Evolutionary conservation across 78 protist genomes (phyloP), one percentile per base, ranked within the genome.

Genomic region (Cavenderia fasciculata): DNA sequence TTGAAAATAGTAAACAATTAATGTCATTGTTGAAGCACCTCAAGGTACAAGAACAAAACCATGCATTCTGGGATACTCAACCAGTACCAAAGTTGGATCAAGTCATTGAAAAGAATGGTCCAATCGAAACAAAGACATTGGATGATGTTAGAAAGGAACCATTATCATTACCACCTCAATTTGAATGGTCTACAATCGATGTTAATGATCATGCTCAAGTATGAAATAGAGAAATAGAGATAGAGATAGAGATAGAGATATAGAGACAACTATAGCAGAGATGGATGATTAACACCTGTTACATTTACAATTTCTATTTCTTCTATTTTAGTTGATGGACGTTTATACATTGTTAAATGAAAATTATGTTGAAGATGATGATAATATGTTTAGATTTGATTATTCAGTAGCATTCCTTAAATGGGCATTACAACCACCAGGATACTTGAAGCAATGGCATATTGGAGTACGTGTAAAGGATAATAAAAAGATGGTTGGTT

Each of bases 301-400:
- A n/a, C 21, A 29, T 54, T 21, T 8, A 19, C 54, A 56, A 14
- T 29, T 23, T 63, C 0, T 74, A 2, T 2, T 14, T 70, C 2
- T 63, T 0, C n/a, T 2, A 5, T 6, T 62, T 21, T 76, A 96
- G 95, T 66, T 97, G 85, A 16, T 75, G 33, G 96, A 93, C 51
- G 31, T 98, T 21, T 97, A 96, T 93, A 51, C 31, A 27, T 95
- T 98, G 34, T 94, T 98, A 41, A 49, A 66, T 19, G 94, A 88
- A 44, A 95, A 97, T 70, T 98, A 98, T 89, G 99, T 98, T 23
- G 99, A 98, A 59, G 99, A 98, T 68, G 99, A 96, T 82, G 99
- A 99, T 87, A 34, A 73, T 71, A 95, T 95, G 98, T 98, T 99
- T 95, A 98, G 99, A 44, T 99, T 99, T 63, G 97, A 97, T 72